These are phyloP conservation scores for Schoenoplectus tabernaemontani DNA, from an alignment of 202 grass and related monocot species.

Conservation along the genomic window DNA sequence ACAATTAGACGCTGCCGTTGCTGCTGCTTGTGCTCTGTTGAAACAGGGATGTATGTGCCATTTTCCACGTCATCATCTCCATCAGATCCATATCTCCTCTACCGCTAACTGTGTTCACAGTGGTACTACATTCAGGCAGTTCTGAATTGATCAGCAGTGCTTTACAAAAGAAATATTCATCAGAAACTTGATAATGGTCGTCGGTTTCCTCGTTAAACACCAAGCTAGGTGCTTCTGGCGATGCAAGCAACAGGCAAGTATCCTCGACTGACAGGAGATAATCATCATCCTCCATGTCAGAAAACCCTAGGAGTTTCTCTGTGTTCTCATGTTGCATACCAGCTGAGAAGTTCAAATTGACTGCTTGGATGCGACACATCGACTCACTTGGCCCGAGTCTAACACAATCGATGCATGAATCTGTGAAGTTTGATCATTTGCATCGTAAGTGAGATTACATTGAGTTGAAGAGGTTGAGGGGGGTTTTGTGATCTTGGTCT, in stretches of 20 bases:
- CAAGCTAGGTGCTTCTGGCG: neutral
- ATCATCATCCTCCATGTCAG: neutral
- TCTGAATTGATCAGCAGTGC: neutral
- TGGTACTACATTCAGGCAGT: neutral
- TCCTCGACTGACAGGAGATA: neutral
- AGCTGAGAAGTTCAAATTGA: conserved; percentile 11
- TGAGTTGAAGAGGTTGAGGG: neutral
- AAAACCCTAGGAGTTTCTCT: conserved; percentile 7
- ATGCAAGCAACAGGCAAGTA: neutral
- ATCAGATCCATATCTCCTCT: conserved; percentile 38
- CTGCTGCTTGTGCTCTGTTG: conserved; percentile 14
- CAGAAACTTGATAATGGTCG: neutral
- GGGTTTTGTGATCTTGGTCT: neutral
- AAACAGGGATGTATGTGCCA: conserved; percentile 17
- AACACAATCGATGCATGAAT: neutral
- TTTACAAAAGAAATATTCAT: neutral
- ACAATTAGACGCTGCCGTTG: conserved; percentile 3
- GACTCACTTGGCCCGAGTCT: neutral
- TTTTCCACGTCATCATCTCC: conserved; percentile 38
- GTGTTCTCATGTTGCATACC: neutral
- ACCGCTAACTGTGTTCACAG: neutral
- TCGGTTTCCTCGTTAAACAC: neutral
- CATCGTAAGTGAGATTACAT: neutral
- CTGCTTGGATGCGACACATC: neutral
- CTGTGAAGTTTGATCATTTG: neutral